These are phyloP conservation scores for Termitomyces titanicus DNA, from an alignment of 768 basidiomycete species.

Conservation along the genomic window DNA sequence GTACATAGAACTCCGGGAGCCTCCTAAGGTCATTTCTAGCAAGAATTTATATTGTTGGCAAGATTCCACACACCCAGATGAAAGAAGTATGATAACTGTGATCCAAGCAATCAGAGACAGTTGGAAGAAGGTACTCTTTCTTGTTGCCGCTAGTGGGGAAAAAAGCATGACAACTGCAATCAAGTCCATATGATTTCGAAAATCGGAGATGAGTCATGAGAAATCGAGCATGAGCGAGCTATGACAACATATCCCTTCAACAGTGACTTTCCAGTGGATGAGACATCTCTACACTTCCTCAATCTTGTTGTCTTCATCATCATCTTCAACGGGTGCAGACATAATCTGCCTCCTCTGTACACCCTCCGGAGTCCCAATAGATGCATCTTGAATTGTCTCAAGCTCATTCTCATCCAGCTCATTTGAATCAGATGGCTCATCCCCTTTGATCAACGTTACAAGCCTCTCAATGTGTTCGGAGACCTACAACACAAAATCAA, in stretches of 20 bases:
- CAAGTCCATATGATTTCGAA: too few relatives aligned
- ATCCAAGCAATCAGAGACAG: too few relatives aligned
- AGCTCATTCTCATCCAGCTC: slow-evolving; percentile 30
- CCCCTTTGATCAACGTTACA: slow-evolving; percentile 80
- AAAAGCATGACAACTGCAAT: too few relatives aligned
- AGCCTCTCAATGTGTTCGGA: slow-evolving; percentile 85
- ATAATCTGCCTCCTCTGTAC: slow-evolving; percentile 12
- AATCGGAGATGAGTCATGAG: too few relatives aligned
- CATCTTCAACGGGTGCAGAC: slow-evolving; percentile 29
- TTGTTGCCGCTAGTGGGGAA: too few relatives aligned
- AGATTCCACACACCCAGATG: too few relatives aligned
- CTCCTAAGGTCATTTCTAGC: background rate
- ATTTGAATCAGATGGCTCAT: slow-evolving; percentile 54
- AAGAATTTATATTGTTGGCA: background rate
- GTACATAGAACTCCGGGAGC: too few relatives aligned
- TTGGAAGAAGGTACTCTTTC: too few relatives aligned
- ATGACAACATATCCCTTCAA: too few relatives aligned
- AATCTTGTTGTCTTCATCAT: slow-evolving; percentile 71
- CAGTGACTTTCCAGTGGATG: too few relatives aligned
- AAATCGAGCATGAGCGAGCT: too few relatives aligned
- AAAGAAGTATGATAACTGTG: too few relatives aligned
- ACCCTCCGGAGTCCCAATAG: slow-evolving; percentile 16
- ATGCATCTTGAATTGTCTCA: slow-evolving; percentile 17
- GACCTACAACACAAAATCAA: slow-evolving; percentile 44
- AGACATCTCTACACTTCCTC: slow-evolving; percentile 57